Base-by-base conservation (phyloP, 2,329 filamentous ascomycete genomes). In the Fusarium acutatum region DNA sequence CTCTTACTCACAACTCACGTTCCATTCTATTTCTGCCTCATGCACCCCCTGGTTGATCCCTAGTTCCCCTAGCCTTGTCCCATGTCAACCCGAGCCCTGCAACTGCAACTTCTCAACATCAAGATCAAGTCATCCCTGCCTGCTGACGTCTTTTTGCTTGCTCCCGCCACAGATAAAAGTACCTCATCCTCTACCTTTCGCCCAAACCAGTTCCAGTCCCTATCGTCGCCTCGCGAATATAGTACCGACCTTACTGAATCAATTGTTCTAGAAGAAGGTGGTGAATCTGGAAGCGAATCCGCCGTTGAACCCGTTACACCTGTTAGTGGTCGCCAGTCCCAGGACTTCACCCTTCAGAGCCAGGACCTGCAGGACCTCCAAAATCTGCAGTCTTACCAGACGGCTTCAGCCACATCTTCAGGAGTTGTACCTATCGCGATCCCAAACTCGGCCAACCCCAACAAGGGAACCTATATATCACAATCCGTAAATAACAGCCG, bases 271-370 rank as follows among this genome's bases (percentile, higher is more conserved):
- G 81, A 83, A 72, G 88, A 90, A 81, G 86, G 86, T 79, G 88
- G 88, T 81, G 89, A 91, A 78, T 90, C 88, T 14, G 86, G 88
- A 71, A 90, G 87, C 80, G 89, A 91, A 76, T 86, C 86, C 30
- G 83, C 85, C 62, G 87, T 88, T 81, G 90, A 91, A 73, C 90
- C 90, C 49, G 84, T 89, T 65, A 92, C 90, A 28, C 90, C 90
- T 53, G 86, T 89, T 67, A 91, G 89, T 75, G 85, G 87, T 69
- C 86, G 83, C 57, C 80, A 88, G 76, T 89, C 88, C 52, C 86
- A 87, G 65, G 87, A 89, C 72, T 89, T 90, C 70, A 80, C 82
- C 40, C 79, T 84, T 68, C 83, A 84, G 61, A 81, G 80, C 58
- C 82, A 83, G 73, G 83, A 86, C 60, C 76, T 81, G 65, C 77